Base-by-base conservation (phyloP, 2,329 filamentous ascomycete genomes). In the Ascosphaera aggregata region DNA sequence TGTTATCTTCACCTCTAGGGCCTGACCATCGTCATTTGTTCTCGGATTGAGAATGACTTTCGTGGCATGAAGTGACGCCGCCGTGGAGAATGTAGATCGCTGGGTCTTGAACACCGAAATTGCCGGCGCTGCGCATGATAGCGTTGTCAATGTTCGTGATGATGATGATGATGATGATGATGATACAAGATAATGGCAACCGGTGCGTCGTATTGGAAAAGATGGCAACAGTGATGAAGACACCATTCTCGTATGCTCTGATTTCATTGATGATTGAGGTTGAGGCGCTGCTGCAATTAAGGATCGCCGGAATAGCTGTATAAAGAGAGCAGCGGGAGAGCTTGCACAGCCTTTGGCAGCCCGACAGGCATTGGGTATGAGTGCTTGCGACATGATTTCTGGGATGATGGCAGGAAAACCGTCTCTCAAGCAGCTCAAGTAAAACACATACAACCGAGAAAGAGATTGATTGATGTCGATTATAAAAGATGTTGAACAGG, bases 1-100 rank as follows among this genome's bases (percentile, higher is more conserved):
- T 0, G 84, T 91, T 44, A 95, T 92, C 40, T 77, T 76, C 18
- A 98, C 66, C 48, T 63, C 62, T 74, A 93, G 82, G 16, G 76
- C 70, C n/a, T 81, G 76, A 18, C 86, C 86, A 40, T 85, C 73
- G 22, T 91, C 80, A 53, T 89, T 80, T 41, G 67, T 67, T 47
- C 76, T 73, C 0, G 82, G 80, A 53, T 95, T 93, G 42, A 57
- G 52, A 34, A 54, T 44, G 13, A 64, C 57, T 40, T 67, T 62
- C 13, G 58, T 59, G 38, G 57, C 60, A 35, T 44, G 47, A 34
- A 41, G 49, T 24, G 44, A 27, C 18, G 49, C 40, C 22, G 58
- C 55, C 27, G 51, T 52, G 18, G 55, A 60, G 42, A 64, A 55
- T 13, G 46, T 44, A 27, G 46, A 45, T 27, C 43, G 46, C 15